phyloP scores from a whole-genome alignment of 116 monocot genomes.

The Papilionanthe hybrid region DNA sequence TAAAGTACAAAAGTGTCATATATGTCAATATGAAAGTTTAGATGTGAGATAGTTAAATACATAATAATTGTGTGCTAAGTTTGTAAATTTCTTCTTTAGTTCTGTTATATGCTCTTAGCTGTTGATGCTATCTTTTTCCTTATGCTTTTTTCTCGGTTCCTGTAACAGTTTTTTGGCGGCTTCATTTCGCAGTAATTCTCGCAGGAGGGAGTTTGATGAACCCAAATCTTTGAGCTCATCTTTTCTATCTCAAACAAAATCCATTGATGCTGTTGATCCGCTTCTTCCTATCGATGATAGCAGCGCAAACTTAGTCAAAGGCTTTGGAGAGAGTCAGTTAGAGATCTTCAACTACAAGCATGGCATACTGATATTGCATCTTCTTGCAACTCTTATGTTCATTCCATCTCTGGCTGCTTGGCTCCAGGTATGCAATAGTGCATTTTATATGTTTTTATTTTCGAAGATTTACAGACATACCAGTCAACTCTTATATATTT shows the following conservation, averaged over 20 bases:
- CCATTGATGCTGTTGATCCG: conserved; percentile 27
- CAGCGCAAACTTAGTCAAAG: conserved; percentile 55
- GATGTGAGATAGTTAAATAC: too few species aligned
- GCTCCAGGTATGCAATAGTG: conserved; percentile 62
- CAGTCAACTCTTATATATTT: too few species aligned
- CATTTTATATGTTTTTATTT: not conserved
- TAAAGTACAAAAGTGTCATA: too few species aligned
- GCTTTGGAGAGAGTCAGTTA: conserved; percentile 67
- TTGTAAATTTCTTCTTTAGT: not conserved
- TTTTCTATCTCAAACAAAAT: conserved; percentile 21
- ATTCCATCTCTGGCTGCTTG: conserved; percentile 79
- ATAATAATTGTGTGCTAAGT: too few species aligned
- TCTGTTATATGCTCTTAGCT: not conserved
- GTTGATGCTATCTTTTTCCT: conserved; percentile 5
- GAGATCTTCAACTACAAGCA: conserved; percentile 79
- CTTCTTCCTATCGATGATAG: conserved; percentile 55
- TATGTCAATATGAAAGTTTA: too few species aligned
- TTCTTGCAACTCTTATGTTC: conserved; percentile 76
- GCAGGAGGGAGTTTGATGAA: conserved; percentile 41
- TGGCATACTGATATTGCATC: conserved; percentile 76
- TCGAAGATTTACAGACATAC: too few species aligned
- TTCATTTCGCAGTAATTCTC: conserved; percentile 79
- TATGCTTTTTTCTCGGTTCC: conserved; percentile 9
- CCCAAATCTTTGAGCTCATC: conserved; percentile 20
- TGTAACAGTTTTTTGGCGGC: conserved; percentile 97